Conservation (phyloP, 495 filamentous ascomycete species). For the Elaphomyces granulatus region DNA sequence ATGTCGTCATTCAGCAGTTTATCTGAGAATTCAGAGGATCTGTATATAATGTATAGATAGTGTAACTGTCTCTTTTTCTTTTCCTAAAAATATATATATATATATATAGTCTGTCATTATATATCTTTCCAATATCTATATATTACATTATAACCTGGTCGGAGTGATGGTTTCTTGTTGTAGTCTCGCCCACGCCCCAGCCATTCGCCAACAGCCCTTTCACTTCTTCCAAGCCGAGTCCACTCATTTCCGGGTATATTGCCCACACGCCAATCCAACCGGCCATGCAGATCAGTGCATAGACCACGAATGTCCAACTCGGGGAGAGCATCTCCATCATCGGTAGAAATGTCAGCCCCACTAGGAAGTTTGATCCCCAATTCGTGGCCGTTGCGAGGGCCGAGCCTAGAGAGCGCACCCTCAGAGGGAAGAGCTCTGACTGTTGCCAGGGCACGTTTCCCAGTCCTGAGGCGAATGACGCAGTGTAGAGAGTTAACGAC, state of each 20-base stretch:
- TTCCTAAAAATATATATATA: too few species aligned
- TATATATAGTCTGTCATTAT: too few species aligned
- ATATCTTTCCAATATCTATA: too few species aligned
- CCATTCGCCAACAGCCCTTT: slow-evolving; percentile 56
- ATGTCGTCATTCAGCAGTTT: too few species aligned
- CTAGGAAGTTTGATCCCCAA: slow-evolving; percentile 78
- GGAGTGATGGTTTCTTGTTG: slow-evolving; percentile 5
- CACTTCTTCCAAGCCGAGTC: slow-evolving; percentile 69
- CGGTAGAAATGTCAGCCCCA: slow-evolving; percentile 74
- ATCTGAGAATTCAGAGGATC: too few species aligned
- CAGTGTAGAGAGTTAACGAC: slow-evolving; percentile 69
- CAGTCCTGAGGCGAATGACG: slow-evolving; percentile 73
- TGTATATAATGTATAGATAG: too few species aligned
- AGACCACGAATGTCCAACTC: slow-evolving; percentile 63
- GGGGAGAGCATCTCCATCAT: slow-evolving; percentile 69
- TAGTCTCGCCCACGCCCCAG: slow-evolving; percentile 49
- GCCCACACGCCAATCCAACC: slow-evolving; percentile 53
- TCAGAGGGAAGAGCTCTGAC: slow-evolving; percentile 75
- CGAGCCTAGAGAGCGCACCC: slow-evolving; percentile 68
- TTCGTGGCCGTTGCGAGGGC: slow-evolving; percentile 76
- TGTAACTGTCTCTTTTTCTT: too few species aligned
- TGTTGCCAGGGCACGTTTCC: slow-evolving; percentile 93
- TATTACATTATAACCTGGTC: too few species aligned
- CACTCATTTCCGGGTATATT: slow-evolving; percentile 77
- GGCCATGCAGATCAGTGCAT: slow-evolving; percentile 50